These are phyloP conservation scores for Climacium dendroides DNA, from an alignment of 225 moss, liverwort and hornwort species.

Conservation along the genomic window DNA sequence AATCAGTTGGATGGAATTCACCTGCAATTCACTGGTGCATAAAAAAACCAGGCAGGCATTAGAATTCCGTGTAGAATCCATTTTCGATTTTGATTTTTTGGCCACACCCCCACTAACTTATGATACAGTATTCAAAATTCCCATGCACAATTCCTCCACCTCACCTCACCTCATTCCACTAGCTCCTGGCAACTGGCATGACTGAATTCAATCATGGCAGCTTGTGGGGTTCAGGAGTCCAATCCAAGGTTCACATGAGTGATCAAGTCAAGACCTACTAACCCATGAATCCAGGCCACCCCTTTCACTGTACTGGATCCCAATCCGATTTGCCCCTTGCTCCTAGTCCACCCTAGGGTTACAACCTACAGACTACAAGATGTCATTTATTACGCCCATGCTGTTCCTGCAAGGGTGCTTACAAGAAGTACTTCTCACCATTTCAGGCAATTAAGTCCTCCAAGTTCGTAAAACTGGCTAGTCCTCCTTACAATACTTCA, in stretches of 20 bases:
- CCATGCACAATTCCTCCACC: neutral
- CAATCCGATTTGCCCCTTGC: neutral
- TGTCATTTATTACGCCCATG: neutral
- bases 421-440: neutral
- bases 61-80: neutral
- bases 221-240: constrained; percentile 2
- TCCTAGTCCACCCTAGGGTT: neutral
- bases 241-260: constrained; percentile 5
- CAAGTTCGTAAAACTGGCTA: neutral
- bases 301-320: neutral
- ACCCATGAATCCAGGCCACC: neutral
- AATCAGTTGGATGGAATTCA: neutral
- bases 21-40: neutral
- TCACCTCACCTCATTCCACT: neutral
- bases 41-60: neutral
- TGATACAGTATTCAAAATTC: neutral
- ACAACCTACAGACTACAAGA: neutral
- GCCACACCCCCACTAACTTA: too few relatives aligned
- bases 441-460: neutral
- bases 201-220: constrained; percentile 17
- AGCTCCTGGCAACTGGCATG: neutral
- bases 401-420: neutral
- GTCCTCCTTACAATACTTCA: neutral
- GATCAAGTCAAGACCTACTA: constrained; percentile 1
- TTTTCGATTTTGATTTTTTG: neutral